These are phyloP conservation scores for Sphaerobolus stellatus DNA, from an alignment of 1,284 basidiomycete genomes.

Conservation along the genomic window DNA sequence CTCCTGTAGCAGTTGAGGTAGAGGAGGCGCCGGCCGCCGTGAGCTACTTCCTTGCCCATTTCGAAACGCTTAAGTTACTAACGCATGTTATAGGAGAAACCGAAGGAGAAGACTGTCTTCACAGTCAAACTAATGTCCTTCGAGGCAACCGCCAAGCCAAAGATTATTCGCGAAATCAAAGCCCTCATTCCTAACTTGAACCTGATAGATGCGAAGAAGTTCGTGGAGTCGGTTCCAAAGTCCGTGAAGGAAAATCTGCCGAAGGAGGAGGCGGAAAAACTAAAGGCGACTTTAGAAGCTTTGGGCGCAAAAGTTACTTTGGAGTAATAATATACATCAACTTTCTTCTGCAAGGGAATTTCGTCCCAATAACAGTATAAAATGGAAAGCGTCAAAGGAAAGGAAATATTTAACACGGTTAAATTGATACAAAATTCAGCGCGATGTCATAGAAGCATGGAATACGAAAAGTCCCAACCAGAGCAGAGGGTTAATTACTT, in stretches of 20 bases:
- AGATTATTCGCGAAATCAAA: conserved; percentile 98
- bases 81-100: conserved; percentile 69
- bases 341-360: too few relatives aligned
- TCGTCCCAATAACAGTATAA: conserved; percentile 11
- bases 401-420: conserved; percentile 10
- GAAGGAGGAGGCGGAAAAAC: conserved; percentile 98
- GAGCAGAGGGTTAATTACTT: neutral
- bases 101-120: conserved; percentile 99
- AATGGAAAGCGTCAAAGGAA: conserved; percentile 3
- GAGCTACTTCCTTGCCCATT: neutral
- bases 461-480: neutral
- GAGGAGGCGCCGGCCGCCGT: conserved; percentile 64
- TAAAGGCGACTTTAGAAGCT: conserved; percentile 86
- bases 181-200: conserved; percentile 91
- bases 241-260: conserved; percentile 92
- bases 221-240: conserved; percentile 95
- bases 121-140: conserved; percentile 93
- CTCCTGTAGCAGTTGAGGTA: conserved; percentile 54
- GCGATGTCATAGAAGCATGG: neutral
- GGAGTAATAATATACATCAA: conserved; percentile 53
- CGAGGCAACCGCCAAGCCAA: conserved; percentile 88
- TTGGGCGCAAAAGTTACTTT: conserved; percentile 88
- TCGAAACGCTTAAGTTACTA: conserved; percentile 10
- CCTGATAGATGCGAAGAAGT: conserved; percentile 99
- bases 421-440: conserved; percentile 7